Percentiles rank a stretch among this genome's conserved stretches.
These are phyloP conservation scores for Phytophthora megakarya DNA, from an alignment of 352 stramenopile species.

Conservation along the genomic window DNA sequence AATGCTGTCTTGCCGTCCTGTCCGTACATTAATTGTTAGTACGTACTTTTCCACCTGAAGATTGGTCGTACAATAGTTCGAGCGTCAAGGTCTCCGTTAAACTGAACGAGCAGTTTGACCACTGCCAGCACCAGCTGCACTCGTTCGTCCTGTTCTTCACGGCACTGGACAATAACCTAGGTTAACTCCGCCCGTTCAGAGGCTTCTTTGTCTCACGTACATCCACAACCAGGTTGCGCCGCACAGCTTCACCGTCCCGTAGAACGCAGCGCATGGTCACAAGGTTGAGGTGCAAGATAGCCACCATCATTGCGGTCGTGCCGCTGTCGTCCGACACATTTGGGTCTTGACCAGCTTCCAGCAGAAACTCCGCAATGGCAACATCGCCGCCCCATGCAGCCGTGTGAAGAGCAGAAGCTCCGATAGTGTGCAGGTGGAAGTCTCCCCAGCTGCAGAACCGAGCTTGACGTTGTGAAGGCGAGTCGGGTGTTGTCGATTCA, in stretches of 20 bases:
- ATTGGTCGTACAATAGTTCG: conserved; percentile 8
- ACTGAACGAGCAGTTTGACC: conserved; percentile 7
- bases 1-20: conserved; percentile 32
- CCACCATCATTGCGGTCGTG: conserved; percentile 31
- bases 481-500: background rate
- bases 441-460: conserved; percentile 21
- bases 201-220: background rate
- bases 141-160: conserved; percentile 17
- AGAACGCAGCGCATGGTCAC: conserved; percentile 30
- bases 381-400: conserved; percentile 22
- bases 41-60: background rate
- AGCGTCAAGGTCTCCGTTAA: conserved; percentile 15
- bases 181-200: background rate
- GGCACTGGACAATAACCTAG: conserved; percentile 15
- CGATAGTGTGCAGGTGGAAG: conserved; percentile 23
- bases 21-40: background rate
- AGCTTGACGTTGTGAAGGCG: background rate
- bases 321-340: conserved; percentile 16
- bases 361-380: conserved; percentile 16
- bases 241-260: conserved; percentile 10
- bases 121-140: conserved; percentile 14
- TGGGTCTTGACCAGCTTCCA: conserved; percentile 20
- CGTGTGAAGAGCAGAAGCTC: conserved; percentile 24
- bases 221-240: conserved; percentile 25
- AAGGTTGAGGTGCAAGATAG: conserved; percentile 23